Evolutionary conservation across 2,329 filamentous ascomycete species (phyloP), one percentile per base, ranked within the genome.

Genomic region (Aspergillus amoenus): DNA sequence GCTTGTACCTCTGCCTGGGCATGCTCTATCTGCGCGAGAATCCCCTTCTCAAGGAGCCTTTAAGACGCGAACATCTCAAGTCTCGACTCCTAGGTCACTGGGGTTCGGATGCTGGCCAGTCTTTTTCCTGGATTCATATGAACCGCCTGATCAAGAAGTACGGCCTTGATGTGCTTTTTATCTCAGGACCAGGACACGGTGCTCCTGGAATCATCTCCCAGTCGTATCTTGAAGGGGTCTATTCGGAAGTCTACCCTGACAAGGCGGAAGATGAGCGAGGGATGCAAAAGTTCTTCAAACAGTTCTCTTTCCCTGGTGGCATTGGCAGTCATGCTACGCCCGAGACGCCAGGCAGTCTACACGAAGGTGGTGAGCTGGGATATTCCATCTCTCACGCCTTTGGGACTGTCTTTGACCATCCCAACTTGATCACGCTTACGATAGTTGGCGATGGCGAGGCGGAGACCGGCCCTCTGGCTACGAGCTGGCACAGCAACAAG

Each of bases 91-190:
- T 93, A 2, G 89, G 89, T 40, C 89, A 93, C 70, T 93, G 90
- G 81, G 89, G 89, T 53, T 90, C 88, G 3, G 88, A 89, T 49
- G 86, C 89, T n/a, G 89, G 89, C 13, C 89, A 92, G 73, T 86
- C 88, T 57, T 92, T 93, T 74, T 89, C 88, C 34, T 92, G 87
- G 73, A 89, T 91, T 78, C 89, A 92, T 76, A 88, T 91, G 81
- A 92, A 92, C 74, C 86, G 88, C 34, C 77, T 92, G 58, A 91
- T 92, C 79, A 91, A 89, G 73, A 92, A 91, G 74, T 89, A 91
- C 67, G 84, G 90, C 62, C 76, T 92, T 49, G 82, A 93, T 67
- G 81, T 84, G 30, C 81, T 90, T 64, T 92, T 90, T 70, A 79
- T 93, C 57, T 90, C 88, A 2, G 89, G 89, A 5, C 89, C 89